These are phyloP conservation scores for Phytophthora crassamura DNA, from an alignment of 352 stramenopile species.

Conservation along the genomic window DNA sequence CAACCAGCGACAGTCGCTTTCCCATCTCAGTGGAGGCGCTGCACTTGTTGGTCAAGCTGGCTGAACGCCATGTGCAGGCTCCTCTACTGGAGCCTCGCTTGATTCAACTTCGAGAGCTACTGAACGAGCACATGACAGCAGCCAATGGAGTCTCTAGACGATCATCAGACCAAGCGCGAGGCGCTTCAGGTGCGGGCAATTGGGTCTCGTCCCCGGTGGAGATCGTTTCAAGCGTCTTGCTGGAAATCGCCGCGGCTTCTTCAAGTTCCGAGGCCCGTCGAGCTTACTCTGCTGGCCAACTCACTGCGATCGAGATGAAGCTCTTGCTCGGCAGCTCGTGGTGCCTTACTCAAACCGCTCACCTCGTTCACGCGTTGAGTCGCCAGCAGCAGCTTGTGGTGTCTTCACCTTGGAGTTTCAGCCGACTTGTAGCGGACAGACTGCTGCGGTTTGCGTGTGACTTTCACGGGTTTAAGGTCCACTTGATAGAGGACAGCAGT, in stretches of 20 bases:
- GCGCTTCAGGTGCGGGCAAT: not conserved
- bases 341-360: conserved; percentile 43
- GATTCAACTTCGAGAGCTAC: conserved; percentile 24
- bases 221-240: conserved; percentile 22
- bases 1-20: conserved; percentile 24
- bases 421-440: conserved; percentile 20
- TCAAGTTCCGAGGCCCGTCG: conserved; percentile 9
- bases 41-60: conserved; percentile 52
- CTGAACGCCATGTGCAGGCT: conserved; percentile 22
- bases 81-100: conserved; percentile 33
- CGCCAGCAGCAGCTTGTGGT: conserved; percentile 39
- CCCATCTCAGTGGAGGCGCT: conserved; percentile 43
- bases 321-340: conserved; percentile 43
- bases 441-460: conserved; percentile 49
- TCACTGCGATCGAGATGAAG: conserved; percentile 22
- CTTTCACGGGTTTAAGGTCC: conserved; percentile 46
- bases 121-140: conserved; percentile 31
- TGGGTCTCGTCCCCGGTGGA: conserved; percentile 8
- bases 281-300: conserved; percentile 13
- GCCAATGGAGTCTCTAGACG: conserved; percentile 28
- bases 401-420: conserved; percentile 14
- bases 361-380: conserved; percentile 46
- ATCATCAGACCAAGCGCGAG: conserved; percentile 18
- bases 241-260: conserved; percentile 28
- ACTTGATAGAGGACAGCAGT: conserved; percentile 9